Base-by-base conservation (phyloP, 2,329 filamentous ascomycete species). In the Aspergillus cejpii region DNA sequence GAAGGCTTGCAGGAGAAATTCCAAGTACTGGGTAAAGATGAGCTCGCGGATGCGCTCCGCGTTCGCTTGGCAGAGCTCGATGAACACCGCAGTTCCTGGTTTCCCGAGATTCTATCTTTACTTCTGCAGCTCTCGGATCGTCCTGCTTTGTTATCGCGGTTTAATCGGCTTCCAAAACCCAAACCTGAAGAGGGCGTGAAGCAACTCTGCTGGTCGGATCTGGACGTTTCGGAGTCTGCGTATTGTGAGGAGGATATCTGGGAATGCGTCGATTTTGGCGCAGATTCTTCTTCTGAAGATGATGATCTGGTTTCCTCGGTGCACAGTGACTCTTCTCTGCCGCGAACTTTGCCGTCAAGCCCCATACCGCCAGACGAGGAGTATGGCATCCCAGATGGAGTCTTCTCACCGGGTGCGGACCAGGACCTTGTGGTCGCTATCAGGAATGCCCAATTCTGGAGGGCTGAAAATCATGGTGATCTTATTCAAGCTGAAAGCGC, bases 1-100 rank as follows among this genome's bases (percentile, higher is more conserved):
- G 73, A 80, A 39, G 86, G 86, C 1, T 73, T 96, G 2, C 83
- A 90, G 54, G 92, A 97, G 69, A 89, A 91, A 56, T 92, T 96
- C 56, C 78, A 81, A 24, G 76, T 97, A 43, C 76, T 87, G 38
- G 83, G 85, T 59, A 81, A 86, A 50, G 90, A 96, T 56, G 80
- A 80, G 29, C 71, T 96, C 20, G 87, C 88, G 10, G 82, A 90
- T 61, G 82, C 81, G 5, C 69, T 89, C 27, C 69, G 73, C 29
- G 59, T 63, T 34, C 75, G 85, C 27, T 64, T 88, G 11, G 68
- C 76, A 29, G 77, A 81, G 48, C 66, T 95, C 15, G 69, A 75
- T 8, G 59, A 67, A 24, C 62, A 67, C 11, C 71, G 67, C 27
- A 75, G 75, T 34, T 81, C 81, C 65, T 91, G 80, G 77, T 80